Conservation (phyloP, 257 asterid genomes). For the Salvia splendens region DNA sequence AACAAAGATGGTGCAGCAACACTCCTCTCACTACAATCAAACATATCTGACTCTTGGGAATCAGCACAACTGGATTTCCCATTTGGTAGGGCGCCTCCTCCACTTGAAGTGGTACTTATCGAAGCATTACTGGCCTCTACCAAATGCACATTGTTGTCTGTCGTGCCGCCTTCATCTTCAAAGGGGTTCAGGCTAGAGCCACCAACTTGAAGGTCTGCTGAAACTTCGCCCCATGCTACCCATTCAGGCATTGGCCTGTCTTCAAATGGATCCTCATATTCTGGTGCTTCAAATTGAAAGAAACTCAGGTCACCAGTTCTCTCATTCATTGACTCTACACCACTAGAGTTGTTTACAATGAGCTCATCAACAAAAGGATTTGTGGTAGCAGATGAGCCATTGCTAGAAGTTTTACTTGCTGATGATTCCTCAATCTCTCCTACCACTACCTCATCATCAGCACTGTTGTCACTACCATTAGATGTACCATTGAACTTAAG, state of each 20-base stretch:
- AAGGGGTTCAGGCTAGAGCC: slow-evolving; percentile 75
- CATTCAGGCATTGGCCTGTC: slow-evolving; percentile 91
- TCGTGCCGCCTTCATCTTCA: slow-evolving; percentile 43
- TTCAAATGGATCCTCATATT: slow-evolving; percentile 69
- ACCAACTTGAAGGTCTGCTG: slow-evolving; percentile 62
- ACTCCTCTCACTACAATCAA: slow-evolving; percentile 44
- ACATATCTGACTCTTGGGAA: slow-evolving; percentile 41
- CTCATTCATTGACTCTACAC: slow-evolving; percentile 35
- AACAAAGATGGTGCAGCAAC: slow-evolving; percentile 74
- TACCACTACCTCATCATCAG: slow-evolving; percentile 91
- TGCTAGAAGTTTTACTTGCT: slow-evolving; percentile 42
- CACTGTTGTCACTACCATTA: slow-evolving; percentile 58
- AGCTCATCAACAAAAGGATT: slow-evolving; percentile 36
- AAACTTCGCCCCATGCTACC: slow-evolving; percentile 85
- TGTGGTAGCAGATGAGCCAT: slow-evolving; percentile 41
- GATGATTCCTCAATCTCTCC: slow-evolving; percentile 84
- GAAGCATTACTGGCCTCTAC: slow-evolving; percentile 35
- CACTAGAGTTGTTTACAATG: slow-evolving; percentile 36
- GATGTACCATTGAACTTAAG: slow-evolving; percentile 57
- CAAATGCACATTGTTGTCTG: slow-evolving; percentile 32
- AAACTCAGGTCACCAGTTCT: slow-evolving; percentile 48
- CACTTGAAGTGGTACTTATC: slow-evolving; percentile 44
- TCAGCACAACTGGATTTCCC: slow-evolving; percentile 44
- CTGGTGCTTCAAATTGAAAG: slow-evolving; percentile 68
- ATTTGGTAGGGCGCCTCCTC: slow-evolving; percentile 45